Conservation (phyloP, 352 stramenopile species). For the Chrysophaeum taylorii region DNA sequence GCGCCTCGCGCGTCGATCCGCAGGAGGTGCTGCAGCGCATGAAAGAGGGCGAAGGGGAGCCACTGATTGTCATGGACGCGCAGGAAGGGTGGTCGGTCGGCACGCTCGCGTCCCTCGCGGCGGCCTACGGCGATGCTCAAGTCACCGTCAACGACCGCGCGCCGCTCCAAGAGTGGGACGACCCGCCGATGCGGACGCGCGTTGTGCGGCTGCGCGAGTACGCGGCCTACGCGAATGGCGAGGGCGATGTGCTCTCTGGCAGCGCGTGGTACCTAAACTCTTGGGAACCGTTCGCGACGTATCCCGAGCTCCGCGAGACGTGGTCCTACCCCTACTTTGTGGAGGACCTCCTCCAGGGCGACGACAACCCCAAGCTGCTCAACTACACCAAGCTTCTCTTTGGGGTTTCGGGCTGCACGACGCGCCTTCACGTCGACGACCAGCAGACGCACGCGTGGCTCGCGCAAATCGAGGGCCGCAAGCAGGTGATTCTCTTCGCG, state of each 20-base stretch:
- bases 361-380: background rate
- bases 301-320: background rate
- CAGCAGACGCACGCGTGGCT: background rate
- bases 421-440: background rate
- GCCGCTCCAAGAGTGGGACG: conserved; percentile 1
- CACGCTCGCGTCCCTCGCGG: background rate
- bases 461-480: background rate
- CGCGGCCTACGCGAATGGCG: background rate
- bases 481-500: background rate
- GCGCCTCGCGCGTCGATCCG: no score
- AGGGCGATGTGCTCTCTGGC: background rate
- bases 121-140: background rate
- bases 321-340: background rate
- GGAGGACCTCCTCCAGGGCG: background rate
- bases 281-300: background rate
- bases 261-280: background rate
- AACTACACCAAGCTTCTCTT: background rate
- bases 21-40: no score
- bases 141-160: background rate
- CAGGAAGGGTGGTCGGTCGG: background rate
- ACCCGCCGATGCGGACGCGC: background rate
- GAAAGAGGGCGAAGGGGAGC: background rate
- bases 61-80: background rate
- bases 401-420: background rate
- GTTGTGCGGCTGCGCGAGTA: background rate